Conservation (phyloP, 2,329 filamentous ascomycete species). For the Neopestalotiopsis sp. region DNA sequence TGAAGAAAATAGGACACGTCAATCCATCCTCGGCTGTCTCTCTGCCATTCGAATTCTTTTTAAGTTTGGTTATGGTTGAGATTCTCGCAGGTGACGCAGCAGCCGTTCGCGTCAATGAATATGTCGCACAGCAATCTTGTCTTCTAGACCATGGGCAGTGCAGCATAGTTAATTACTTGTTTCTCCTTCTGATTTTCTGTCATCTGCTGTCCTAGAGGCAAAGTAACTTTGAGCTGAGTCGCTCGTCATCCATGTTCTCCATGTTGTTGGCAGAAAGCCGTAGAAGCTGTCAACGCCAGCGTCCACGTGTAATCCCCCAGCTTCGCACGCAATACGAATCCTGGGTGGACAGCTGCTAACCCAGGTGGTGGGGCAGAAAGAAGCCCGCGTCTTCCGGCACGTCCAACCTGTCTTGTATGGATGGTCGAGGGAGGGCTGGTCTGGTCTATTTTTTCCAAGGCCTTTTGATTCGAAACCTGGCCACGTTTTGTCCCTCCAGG, state of each 20-base stretch:
- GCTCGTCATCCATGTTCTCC: neutral
- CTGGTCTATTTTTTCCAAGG: neutral
- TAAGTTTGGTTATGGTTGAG: conserved; percentile 11
- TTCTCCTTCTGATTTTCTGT: neutral
- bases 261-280: neutral
- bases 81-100: conserved; percentile 15
- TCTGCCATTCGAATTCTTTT: neutral
- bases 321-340: neutral
- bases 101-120: neutral
- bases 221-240: neutral
- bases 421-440: neutral
- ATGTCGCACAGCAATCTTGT: neutral
- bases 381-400: too few species aligned
- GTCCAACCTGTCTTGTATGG: neutral
- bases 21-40: neutral
- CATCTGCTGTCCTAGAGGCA: neutral
- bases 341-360: neutral
- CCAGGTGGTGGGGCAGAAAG: neutral
- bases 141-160: neutral
- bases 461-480: neutral
- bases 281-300: conserved; percentile 1
- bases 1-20: neutral
- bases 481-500: neutral
- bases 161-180: neutral
- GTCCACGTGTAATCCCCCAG: conserved; percentile 8